Percentiles rank a stretch among this genome's conserved stretches.
Conservation (phyloP, 371 early-diverging fungal genomes). For the Entomophthora muscae region DNA sequence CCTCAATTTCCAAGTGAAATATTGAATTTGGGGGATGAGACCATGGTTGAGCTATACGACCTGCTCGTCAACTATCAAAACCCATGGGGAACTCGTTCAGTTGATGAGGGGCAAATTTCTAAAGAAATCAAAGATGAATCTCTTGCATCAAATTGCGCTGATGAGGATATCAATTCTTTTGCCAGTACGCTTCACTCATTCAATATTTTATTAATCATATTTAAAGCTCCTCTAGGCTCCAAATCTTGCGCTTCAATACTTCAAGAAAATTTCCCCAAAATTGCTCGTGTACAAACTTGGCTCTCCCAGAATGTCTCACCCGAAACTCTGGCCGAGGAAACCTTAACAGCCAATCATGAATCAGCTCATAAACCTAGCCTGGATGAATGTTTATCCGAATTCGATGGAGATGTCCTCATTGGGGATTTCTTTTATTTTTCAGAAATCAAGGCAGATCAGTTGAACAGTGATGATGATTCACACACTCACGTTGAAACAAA, state of each 20-base stretch:
- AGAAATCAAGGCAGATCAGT: neutral
- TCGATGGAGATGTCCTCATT: neutral
- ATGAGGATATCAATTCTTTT: no score
- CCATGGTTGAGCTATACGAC: neutral
- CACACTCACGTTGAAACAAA: neutral
- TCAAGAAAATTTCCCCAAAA: neutral
- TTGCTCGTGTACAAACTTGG: neutral
- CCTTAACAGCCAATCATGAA: neutral
- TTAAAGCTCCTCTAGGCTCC: no score
- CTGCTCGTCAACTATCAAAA: neutral
- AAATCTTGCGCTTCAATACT: no score
- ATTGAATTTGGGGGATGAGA: neutral
- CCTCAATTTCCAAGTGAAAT: neutral
- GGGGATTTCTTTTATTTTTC: neutral
- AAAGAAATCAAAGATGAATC: neutral
- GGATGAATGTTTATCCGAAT: neutral
- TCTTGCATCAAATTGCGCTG: no score
- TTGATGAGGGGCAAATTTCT: neutral
- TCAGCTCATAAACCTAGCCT: neutral
- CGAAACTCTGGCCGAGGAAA: neutral
- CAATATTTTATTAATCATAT: no score
- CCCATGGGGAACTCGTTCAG: neutral
- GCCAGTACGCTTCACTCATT: no score
- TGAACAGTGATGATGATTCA: neutral
- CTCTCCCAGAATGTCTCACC: neutral